These are phyloP conservation scores for Entelexis sorbosivorans DNA, from an alignment of 1,139 yeast genomes.

Conservation along the genomic window DNA sequence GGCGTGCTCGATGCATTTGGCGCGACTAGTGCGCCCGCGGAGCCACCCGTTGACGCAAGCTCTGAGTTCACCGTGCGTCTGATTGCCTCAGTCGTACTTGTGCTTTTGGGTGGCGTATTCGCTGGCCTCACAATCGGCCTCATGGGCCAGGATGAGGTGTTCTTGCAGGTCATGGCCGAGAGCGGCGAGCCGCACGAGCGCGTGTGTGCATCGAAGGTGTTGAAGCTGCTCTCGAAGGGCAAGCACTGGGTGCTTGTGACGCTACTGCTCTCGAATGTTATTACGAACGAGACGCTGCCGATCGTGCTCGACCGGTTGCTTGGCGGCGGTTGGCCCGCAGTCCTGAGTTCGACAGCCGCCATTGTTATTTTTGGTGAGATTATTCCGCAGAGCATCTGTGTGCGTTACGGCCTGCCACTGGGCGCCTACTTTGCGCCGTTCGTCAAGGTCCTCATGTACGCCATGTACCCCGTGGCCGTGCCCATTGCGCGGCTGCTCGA, in stretches of 20 bases:
- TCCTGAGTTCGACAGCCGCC: slow-evolving; percentile 78
- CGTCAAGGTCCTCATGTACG: slow-evolving; percentile 72
- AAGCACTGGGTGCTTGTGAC: slow-evolving; percentile 98
- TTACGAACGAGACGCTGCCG: slow-evolving; percentile 91
- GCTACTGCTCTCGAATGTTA: slow-evolving; percentile 63
- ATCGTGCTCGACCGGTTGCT: slow-evolving; percentile 83
- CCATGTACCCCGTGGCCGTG: slow-evolving; percentile 85
- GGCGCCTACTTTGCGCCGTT: slow-evolving; percentile 90
- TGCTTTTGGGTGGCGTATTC: slow-evolving; percentile 84
- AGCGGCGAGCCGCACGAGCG: slow-evolving; percentile 50
- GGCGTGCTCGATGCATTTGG: background rate
- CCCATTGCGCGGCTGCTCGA: slow-evolving; percentile 80
- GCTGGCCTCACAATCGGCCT: slow-evolving; percentile 91
- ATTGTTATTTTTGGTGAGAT: slow-evolving; percentile 94
- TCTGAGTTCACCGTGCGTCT: slow-evolving; percentile 15
- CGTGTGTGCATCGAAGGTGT: slow-evolving; percentile 60
- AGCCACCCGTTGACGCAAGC: slow-evolving; percentile 7
- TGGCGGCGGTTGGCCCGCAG: slow-evolving; percentile 98
- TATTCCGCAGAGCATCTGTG: slow-evolving; percentile 89
- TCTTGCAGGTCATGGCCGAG: slow-evolving; percentile 39
- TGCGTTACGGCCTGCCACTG: slow-evolving; percentile 79
- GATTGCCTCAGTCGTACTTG: slow-evolving; percentile 53
- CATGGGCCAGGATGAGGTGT: slow-evolving; percentile 97
- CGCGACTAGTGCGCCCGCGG: slow-evolving; percentile 6
- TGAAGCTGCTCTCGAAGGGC: slow-evolving; percentile 62